A percentile compares a stretch with the other conserved stretches of the same genome.
Evolutionary conservation across 129 eudicot genomes (phyloP).

Genomic region (Chrysanthemum lavandulifolium): DNA sequence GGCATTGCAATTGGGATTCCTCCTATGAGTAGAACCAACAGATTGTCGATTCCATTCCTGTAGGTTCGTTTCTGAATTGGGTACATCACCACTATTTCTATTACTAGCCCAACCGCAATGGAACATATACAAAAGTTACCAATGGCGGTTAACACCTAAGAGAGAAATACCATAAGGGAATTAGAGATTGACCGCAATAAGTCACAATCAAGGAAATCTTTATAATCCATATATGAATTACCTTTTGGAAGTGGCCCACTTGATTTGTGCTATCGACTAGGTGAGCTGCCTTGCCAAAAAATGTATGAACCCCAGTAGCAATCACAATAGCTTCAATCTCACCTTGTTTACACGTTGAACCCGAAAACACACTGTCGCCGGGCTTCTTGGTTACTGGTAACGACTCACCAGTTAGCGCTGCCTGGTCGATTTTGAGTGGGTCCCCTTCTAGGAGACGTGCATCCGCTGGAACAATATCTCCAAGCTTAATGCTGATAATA

Average conservation of each 20-base stretch:
- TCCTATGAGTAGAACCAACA: constrained; percentile 81
- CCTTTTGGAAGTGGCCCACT: constrained; percentile 90
- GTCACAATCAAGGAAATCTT: too few species aligned
- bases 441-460: constrained; percentile 89
- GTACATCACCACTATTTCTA: constrained; percentile 74
- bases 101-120: constrained; percentile 63
- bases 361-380: constrained; percentile 61
- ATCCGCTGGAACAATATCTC: constrained; percentile 89
- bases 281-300: constrained; percentile 94
- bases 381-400: constrained; percentile 74
- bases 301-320: constrained; percentile 87
- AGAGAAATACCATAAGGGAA: background rate
- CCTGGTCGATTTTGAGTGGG: constrained; percentile 73
- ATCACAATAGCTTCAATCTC: constrained; percentile 92
- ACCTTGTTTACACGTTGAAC: constrained; percentile 94
- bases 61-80: constrained; percentile 74
- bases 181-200: too few species aligned
- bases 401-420: constrained; percentile 89
- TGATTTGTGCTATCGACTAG: constrained; percentile 85
- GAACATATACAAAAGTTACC: constrained; percentile 84
- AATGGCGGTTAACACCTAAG: constrained; percentile 67
- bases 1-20: constrained; percentile 98
- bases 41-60: constrained; percentile 81
- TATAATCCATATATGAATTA: constrained; percentile 14
- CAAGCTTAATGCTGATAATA: constrained; percentile 71